A percentile compares a stretch with the other conserved stretches of the same genome.
Evolutionary conservation across 2,329 filamentous ascomycete genomes (phyloP).

Genomic region (Fusarium bulbicola): DNA sequence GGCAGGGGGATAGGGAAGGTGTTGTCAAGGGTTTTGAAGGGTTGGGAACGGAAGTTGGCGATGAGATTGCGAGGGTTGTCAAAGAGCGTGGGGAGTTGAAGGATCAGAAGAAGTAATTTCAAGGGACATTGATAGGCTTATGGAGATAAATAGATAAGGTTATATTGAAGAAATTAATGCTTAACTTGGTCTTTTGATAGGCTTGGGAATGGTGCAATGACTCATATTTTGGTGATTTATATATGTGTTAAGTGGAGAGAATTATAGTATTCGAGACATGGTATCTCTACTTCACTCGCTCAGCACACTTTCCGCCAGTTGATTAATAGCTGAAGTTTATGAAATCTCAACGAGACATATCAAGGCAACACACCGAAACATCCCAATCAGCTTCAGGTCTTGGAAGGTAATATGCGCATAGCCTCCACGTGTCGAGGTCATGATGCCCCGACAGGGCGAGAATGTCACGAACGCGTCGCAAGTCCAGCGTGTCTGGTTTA

Average conservation of each 20-base stretch:
- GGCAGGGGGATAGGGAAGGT: conserved; percentile 61
- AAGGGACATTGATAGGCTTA: background rate
- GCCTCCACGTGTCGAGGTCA: accelerated
- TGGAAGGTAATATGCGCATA: no score
- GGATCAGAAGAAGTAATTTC: background rate
- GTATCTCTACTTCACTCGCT: no score
- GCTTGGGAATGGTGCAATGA: background rate
- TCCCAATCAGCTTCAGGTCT: no score
- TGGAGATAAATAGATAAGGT: no score
- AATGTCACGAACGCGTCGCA: background rate
- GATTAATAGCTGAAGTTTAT: no score
- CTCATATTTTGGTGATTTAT: no score
- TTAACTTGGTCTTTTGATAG: background rate
- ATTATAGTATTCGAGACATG: no score
- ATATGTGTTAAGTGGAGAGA: no score
- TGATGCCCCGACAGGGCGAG: no score
- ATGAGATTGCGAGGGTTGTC: conserved; percentile 43
- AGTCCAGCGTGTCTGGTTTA: background rate
- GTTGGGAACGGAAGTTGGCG: conserved; percentile 41
- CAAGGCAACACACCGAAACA: no score
- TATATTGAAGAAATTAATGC: background rate
- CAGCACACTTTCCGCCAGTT: no score
- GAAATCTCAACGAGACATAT: no score
- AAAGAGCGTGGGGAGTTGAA: conserved; percentile 32
- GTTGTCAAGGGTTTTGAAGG: conserved; percentile 63